phyloP scores from a whole-genome alignment of 2,329 filamentous ascomycete genomes.

The Tolypocladium album region DNA sequence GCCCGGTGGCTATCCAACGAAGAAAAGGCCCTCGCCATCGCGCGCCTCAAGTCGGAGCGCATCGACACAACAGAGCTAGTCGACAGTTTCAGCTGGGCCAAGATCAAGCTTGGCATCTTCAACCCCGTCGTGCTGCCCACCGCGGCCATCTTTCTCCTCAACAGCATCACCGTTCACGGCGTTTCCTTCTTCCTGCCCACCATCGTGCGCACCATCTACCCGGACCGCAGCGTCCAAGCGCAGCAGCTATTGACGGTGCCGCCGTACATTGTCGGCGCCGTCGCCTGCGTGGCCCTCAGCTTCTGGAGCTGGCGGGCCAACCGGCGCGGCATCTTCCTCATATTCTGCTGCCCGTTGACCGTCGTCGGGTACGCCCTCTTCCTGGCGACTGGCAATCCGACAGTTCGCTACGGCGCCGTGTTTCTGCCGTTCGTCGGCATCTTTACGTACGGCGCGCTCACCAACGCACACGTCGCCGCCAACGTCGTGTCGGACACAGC shows the following conservation, averaged over 20 bases:
- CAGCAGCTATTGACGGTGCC: constrained; percentile 63
- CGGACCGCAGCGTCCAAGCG: constrained; percentile 38
- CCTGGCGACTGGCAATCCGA: constrained; percentile 37
- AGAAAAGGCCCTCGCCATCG: constrained; percentile 52
- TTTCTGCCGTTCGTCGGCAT: constrained; percentile 55
- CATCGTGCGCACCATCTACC: constrained; percentile 60
- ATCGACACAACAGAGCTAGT: constrained; percentile 43
- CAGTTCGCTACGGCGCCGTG: constrained; percentile 54
- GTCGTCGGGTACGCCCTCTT: constrained; percentile 63
- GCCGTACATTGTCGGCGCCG: constrained; percentile 55
- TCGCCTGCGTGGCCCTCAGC: constrained; percentile 50
- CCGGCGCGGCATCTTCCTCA: constrained; percentile 47
- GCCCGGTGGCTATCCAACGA: constrained; percentile 53
- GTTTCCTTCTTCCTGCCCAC: constrained; percentile 63
- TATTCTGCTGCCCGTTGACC: constrained; percentile 45
- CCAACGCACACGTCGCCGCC: constrained; percentile 54
- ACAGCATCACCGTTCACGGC: constrained; percentile 64
- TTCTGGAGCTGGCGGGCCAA: constrained; percentile 50
- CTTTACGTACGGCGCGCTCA: constrained; percentile 52
- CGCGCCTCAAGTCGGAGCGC: constrained; percentile 48
- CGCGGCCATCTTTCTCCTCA: constrained; percentile 48
- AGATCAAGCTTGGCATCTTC: constrained; percentile 51
- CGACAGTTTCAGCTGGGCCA: constrained; percentile 48
- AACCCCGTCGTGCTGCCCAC: constrained; percentile 44
- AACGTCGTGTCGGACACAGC: constrained; percentile 62